Conservation (phyloP, 2,329 filamentous ascomycete species). For the Fusarium austroafricanum region DNA sequence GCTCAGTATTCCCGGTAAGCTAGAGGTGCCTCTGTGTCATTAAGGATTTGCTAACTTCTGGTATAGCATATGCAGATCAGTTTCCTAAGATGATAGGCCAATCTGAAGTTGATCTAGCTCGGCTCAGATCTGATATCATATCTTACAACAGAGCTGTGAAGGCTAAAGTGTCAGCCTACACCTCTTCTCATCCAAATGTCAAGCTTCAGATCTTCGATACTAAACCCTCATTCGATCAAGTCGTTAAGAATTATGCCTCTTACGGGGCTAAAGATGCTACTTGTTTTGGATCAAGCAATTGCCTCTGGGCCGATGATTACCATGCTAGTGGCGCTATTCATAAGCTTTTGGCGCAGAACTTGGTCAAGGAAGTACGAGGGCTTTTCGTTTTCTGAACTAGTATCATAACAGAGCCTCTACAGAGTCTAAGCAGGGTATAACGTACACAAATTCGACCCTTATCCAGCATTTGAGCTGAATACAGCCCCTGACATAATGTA, state of each 20-base stretch:
- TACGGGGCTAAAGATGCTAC: constrained; percentile 35
- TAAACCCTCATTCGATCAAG: constrained; percentile 25
- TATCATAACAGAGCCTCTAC: fast-evolving
- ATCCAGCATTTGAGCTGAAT: too few relatives aligned
- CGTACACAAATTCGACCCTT: too few relatives aligned
- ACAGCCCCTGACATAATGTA: too few relatives aligned
- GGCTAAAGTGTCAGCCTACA: constrained; percentile 9
- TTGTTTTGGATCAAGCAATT: constrained; percentile 27
- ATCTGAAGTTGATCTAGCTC: constrained; percentile 8
- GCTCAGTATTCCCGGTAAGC: constrained; percentile 21
- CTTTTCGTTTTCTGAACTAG: not conserved
- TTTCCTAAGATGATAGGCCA: constrained; percentile 32
- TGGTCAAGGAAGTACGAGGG: constrained; percentile 6
- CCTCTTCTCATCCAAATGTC: constrained; percentile 11
- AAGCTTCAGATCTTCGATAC: constrained; percentile 29
- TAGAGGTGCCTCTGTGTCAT: fast-evolving
- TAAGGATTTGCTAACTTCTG: not conserved
- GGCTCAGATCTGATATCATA: constrained; percentile 20
- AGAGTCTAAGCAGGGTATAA: too few relatives aligned
- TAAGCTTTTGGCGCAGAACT: constrained; percentile 27
- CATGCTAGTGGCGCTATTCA: constrained; percentile 36
- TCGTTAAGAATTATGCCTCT: constrained; percentile 6
- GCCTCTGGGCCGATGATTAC: constrained; percentile 38
- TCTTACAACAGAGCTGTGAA: constrained; percentile 31
- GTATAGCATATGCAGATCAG: constrained; percentile 24